A percentile compares a stretch with the other conserved stretches of the same genome.
Evolutionary conservation across 805 yeast species (phyloP).

Genomic region (Sugiyamaella qingdaonensis): DNA sequence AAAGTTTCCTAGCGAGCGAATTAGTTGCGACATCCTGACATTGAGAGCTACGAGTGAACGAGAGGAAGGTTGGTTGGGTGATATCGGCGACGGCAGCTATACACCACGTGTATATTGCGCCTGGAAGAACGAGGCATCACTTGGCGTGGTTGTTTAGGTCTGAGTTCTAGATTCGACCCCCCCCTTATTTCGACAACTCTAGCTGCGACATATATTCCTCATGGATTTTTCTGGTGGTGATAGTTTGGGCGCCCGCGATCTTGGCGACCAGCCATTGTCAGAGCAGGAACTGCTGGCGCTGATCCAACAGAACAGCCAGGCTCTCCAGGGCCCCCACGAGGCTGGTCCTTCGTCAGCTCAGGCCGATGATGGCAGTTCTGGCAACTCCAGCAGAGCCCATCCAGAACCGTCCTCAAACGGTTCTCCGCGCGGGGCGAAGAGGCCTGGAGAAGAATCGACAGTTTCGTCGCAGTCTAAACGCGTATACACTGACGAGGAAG

Average conservation of each 20-base stretch:
- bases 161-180: too few species aligned
- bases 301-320: conserved; percentile 12
- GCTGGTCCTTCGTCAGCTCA: not conserved
- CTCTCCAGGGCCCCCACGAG: not conserved
- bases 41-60: too few species aligned
- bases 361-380: not conserved
- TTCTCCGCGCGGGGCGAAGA: not conserved
- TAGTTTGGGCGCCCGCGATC: conserved; percentile 3
- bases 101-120: not conserved
- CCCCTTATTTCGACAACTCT: too few species aligned
- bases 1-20: too few species aligned
- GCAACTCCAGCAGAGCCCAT: not conserved
- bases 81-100: not conserved
- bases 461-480: not conserved
- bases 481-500: not conserved
- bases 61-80: too few species aligned
- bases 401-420: not conserved
- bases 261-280: conserved; percentile 8
- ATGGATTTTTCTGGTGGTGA: conserved; percentile 5
- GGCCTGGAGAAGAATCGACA: not conserved
- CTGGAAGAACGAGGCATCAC: not conserved
- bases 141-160: too few species aligned
- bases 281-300: conserved; percentile 14
- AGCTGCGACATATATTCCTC: not conserved
- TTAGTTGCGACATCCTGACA: too few species aligned